Evolutionary conservation across 345 rosid genomes (phyloP), one percentile per base, ranked within the genome.

Genomic region (Litchi chinensis): DNA sequence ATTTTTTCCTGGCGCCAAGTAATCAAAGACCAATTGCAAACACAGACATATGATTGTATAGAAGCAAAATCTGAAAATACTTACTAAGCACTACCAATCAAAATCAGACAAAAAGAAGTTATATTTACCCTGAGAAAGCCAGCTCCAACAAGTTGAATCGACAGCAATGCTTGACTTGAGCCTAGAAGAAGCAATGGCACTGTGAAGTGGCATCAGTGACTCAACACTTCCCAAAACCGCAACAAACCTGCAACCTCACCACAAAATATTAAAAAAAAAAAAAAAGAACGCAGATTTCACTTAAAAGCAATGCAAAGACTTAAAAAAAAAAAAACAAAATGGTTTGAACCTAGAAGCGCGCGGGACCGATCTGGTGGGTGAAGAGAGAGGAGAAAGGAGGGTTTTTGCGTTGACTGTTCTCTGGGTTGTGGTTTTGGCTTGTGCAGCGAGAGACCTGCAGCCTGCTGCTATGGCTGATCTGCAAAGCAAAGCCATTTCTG

Each of bases 101-200:
- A 66, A 56, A 22, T 10, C 65, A 67, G 77, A 0, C 9, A 19
- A 13, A 41, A 28, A 48, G 6, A 46, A 13, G 8, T 12, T 11
- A 39, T 70, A 69, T 54, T 67, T 79, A 94, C 97, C 98, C 85
- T 86, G 90, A 76, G 97, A 93, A 79, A 95, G 95, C 91, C 79
- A 82, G 89, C 98, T 95, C 97, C 98, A 95, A 85, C 94, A 92
- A 50, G 93, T 87, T 39, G 98, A 83, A 90, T 92, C 95, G 15
- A 91, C 84, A 32, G 98, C 98, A 60, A 95, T 92, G 85, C 82
- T 87, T 60, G 98, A 95, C 68, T 60, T 82, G 64, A 95, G 94
- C 74, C 96, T 81, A 83, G 98, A 92, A 82, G 94, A 89, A 62
- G 98, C 97, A 83, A 86, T 84, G 68, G 92, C 92, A 79, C 91